Percentiles rank a stretch among this genome's conserved stretches.
Evolutionary conservation across 2,329 filamentous ascomycete species (phyloP).

Genomic region (Aspergillus pseudonomiae): DNA sequence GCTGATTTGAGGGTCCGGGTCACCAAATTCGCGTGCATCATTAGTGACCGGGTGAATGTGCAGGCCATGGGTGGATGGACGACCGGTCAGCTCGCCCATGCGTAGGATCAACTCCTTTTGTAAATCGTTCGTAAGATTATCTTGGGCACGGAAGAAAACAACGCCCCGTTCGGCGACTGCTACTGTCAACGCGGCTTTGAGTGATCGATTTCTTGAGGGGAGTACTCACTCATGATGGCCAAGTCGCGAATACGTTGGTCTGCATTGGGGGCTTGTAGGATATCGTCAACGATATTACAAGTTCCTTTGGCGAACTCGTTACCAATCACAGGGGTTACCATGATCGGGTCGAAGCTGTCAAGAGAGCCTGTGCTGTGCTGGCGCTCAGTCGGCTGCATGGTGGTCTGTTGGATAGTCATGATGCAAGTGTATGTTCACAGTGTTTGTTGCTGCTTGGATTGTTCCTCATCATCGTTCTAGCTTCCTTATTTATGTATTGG

Average conservation of each 20-base stretch:
- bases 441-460: neutral
- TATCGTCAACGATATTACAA: slow-evolving; percentile 50
- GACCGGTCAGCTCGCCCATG: slow-evolving; percentile 63
- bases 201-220: neutral
- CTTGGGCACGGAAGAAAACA: slow-evolving; percentile 69
- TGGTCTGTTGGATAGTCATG: neutral
- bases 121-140: slow-evolving; percentile 61
- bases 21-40: slow-evolving; percentile 57
- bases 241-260: slow-evolving; percentile 68
- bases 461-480: neutral
- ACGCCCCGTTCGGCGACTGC: slow-evolving; percentile 69
- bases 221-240: slow-evolving; percentile 62
- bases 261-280: slow-evolving; percentile 62
- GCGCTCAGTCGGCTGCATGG: slow-evolving; percentile 1
- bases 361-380: slow-evolving; percentile 18
- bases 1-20: slow-evolving; percentile 63
- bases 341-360: slow-evolving; percentile 15
- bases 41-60: slow-evolving; percentile 64
- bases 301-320: slow-evolving; percentile 42
- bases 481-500: neutral
- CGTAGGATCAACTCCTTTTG: slow-evolving; percentile 67
- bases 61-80: slow-evolving; percentile 59
- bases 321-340: slow-evolving; percentile 45
- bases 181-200: neutral
- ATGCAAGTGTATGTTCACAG: neutral